These are phyloP conservation scores for Citrus hindsii DNA, from an alignment of 345 rosid species.

Conservation along the genomic window DNA sequence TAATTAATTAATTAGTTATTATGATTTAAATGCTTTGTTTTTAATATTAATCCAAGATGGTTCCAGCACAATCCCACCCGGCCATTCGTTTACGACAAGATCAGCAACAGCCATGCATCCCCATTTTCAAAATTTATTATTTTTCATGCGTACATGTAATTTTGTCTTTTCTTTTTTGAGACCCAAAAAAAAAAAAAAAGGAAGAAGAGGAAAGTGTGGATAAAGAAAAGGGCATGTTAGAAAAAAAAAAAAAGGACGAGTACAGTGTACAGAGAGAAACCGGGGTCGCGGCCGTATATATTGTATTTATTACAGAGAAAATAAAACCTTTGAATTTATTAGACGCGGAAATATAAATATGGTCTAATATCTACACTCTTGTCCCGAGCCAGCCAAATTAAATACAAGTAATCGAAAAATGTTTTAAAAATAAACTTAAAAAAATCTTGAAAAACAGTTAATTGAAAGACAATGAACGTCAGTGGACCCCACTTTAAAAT, in stretches of 20 bases:
- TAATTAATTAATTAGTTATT: neutral
- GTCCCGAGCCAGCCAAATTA: no score
- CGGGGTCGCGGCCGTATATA: no score
- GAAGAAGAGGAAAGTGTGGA: neutral
- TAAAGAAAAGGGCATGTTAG: neutral
- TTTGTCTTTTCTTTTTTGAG: no score
- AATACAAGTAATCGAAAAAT: neutral
- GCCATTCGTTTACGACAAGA: no score
- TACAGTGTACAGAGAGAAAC: no score
- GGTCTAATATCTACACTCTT: neutral
- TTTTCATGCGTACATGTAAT: no score
- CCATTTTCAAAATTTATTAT: no score
- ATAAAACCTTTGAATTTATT: neutral
- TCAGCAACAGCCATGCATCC: no score
- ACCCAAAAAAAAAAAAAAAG: no score
- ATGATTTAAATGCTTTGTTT: neutral
- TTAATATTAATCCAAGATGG: no score
- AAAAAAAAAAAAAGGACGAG: no score
- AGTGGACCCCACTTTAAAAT: conserved; percentile 24
- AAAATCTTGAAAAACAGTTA: neutral
- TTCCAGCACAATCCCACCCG: no score
- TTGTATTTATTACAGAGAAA: neutral
- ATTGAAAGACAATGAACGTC: neutral
- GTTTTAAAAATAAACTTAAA: neutral
- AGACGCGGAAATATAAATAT: neutral